phyloP scores from a whole-genome alignment of 1,284 basidiomycete species.

The Cystobasidium pallidum region DNA sequence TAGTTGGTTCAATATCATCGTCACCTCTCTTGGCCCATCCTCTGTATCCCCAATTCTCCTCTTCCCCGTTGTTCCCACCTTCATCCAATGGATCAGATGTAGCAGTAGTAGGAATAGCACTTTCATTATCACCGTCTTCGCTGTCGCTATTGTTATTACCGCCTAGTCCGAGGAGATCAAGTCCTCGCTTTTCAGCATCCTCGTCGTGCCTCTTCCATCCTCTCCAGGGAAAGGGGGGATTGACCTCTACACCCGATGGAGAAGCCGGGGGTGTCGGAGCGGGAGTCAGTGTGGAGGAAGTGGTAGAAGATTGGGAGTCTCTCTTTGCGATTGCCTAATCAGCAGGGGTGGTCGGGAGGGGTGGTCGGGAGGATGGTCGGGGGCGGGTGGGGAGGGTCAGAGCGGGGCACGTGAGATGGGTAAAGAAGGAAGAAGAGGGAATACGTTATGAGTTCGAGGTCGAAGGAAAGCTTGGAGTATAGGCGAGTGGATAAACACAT shows the following conservation, averaged over 20 bases:
- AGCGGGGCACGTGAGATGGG: background rate
- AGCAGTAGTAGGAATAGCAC: background rate
- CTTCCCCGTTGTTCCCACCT: background rate
- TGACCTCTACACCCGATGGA: background rate
- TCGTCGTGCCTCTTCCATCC: background rate
- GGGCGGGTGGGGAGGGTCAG: background rate
- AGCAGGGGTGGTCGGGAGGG: background rate
- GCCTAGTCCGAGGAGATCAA: background rate
- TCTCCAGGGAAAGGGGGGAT: background rate
- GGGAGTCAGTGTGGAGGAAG: background rate
- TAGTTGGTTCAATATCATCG: background rate
- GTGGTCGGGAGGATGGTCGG: background rate
- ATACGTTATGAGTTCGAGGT: background rate
- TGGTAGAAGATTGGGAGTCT: background rate
- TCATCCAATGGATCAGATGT: background rate
- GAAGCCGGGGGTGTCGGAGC: background rate
- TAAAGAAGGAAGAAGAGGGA: background rate
- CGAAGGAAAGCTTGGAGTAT: too few species aligned
- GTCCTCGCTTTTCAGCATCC: background rate
- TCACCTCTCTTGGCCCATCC: constrained; percentile 7
- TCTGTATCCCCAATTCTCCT: background rate
- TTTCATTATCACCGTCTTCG: background rate
- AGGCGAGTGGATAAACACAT: too few species aligned
- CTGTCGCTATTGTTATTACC: background rate
- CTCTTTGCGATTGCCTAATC: background rate